phyloP scores from a whole-genome alignment of 2,329 filamentous ascomycete species.

The Fusarium ambrosium region DNA sequence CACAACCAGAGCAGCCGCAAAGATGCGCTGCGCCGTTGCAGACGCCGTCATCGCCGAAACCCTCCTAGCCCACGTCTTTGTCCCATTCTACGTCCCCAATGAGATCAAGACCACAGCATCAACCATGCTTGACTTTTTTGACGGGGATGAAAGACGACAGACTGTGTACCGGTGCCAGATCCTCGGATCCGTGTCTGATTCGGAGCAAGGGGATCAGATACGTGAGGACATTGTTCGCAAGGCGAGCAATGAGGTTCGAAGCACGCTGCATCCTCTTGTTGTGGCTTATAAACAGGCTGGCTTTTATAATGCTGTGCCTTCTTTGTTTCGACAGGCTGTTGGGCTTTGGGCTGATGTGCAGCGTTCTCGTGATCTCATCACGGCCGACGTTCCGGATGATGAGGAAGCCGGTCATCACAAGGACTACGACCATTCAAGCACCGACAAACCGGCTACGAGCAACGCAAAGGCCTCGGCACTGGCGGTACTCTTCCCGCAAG shows the following conservation, averaged over 20 bases:
- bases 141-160: conserved; percentile 42
- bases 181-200: conserved; percentile 38
- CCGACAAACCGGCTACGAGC: conserved; percentile 16
- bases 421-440: conserved; percentile 31
- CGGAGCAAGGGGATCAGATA: conserved; percentile 32
- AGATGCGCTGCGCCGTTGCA: conserved; percentile 49
- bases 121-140: conserved; percentile 42
- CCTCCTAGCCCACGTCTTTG: conserved; percentile 46
- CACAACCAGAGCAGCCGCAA: conserved; percentile 37
- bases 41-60: conserved; percentile 45
- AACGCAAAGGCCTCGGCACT: conserved; percentile 14
- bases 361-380: conserved; percentile 44
- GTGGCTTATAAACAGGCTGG: conserved; percentile 42
- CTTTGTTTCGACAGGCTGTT: conserved; percentile 44
- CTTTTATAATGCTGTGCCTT: conserved; percentile 42
- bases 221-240: conserved; percentile 45
- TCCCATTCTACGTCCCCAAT: conserved; percentile 46
- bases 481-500: conserved; percentile 45
- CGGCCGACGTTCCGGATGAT: conserved; percentile 40
- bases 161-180: conserved; percentile 48
- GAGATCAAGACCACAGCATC: conserved; percentile 33
- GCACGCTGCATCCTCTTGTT: conserved; percentile 38
- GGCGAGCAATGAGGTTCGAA: conserved; percentile 44
- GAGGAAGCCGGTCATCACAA: conserved; percentile 39
- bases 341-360: conserved; percentile 44